These are phyloP conservation scores for Podospora anserina DNA, from an alignment of 495 filamentous ascomycete genomes.

Conservation along the genomic window DNA sequence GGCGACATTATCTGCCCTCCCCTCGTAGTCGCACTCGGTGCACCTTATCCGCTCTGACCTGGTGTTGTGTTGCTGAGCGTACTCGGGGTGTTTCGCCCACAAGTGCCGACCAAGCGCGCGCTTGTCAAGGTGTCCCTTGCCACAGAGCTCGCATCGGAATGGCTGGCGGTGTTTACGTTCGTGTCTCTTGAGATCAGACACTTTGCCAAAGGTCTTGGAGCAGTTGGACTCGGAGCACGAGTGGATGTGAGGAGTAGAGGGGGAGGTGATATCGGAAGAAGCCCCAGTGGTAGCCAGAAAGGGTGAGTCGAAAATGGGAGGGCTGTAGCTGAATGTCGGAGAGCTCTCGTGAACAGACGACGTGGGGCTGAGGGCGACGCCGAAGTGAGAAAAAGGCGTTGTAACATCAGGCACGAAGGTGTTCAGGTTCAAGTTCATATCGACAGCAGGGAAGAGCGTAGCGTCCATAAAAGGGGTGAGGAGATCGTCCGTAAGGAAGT, in stretches of 20 bases:
- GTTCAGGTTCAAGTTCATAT: neutral
- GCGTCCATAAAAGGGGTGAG: neutral
- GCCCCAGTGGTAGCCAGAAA: neutral
- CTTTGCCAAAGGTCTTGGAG: constrained; percentile 7
- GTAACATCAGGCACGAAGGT: neutral
- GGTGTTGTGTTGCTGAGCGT: constrained; percentile 12
- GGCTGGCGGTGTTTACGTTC: constrained; percentile 21
- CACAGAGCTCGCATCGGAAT: constrained; percentile 24
- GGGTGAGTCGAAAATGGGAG: neutral
- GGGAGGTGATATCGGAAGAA: neutral
- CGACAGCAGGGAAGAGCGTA: neutral
- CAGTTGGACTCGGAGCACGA: neutral
- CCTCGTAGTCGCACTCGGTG: constrained; percentile 20
- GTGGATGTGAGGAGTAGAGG: neutral
- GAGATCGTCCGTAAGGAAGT: neutral
- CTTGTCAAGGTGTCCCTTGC: constrained; percentile 23
- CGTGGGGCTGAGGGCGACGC: neutral
- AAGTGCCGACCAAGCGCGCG: constrained; percentile 27
- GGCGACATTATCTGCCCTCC: constrained; percentile 24
- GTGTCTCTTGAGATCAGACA: constrained; percentile 14
- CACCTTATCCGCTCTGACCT: constrained; percentile 22
- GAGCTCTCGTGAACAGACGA: neutral
- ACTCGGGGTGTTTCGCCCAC: constrained; percentile 22
- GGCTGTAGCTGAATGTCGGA: neutral
- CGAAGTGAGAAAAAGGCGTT: neutral